These are phyloP conservation scores for Russula abietina DNA, from an alignment of 768 basidiomycete genomes.

Conservation along the genomic window DNA sequence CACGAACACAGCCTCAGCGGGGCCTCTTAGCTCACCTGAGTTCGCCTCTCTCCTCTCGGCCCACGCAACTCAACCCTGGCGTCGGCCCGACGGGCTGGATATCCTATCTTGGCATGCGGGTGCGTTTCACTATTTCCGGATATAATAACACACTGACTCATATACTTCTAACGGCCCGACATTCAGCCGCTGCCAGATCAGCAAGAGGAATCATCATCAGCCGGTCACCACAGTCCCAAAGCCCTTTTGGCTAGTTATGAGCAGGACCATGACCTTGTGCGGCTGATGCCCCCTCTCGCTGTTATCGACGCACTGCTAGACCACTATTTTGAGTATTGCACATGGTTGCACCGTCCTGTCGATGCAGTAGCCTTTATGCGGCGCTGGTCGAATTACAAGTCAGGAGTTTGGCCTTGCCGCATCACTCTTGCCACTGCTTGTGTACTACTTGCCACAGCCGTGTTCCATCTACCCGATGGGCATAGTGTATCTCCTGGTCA, in stretches of 20 bases:
- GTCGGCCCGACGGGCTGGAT: slow-evolving; percentile 24
- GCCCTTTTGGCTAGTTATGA: slow-evolving; percentile 18
- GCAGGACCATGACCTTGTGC: slow-evolving; percentile 23
- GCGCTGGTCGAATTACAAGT: slow-evolving; percentile 24
- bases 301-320: slow-evolving; percentile 23
- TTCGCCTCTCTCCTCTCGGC: slow-evolving; percentile 19
- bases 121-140: slow-evolving; percentile 4
- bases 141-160: neutral
- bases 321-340: slow-evolving; percentile 24
- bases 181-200: slow-evolving; percentile 18
- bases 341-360: slow-evolving; percentile 19
- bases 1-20: slow-evolving; percentile 7
- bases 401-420: slow-evolving; percentile 22
- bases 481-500: slow-evolving; percentile 23
- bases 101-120: slow-evolving; percentile 24
- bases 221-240: slow-evolving; percentile 8
- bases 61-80: slow-evolving; percentile 17
- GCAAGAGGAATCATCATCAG: slow-evolving; percentile 15
- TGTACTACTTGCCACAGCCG: slow-evolving; percentile 21
- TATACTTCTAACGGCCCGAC: neutral
- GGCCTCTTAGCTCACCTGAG: slow-evolving; percentile 13
- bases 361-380: slow-evolving; percentile 18
- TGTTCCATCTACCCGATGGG: slow-evolving; percentile 21
- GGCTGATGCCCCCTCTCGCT: slow-evolving; percentile 21
- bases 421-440: slow-evolving; percentile 24